Base-by-base conservation (phyloP, 2,329 filamentous ascomycete species). In the Ascochyta koolunga region DNA sequence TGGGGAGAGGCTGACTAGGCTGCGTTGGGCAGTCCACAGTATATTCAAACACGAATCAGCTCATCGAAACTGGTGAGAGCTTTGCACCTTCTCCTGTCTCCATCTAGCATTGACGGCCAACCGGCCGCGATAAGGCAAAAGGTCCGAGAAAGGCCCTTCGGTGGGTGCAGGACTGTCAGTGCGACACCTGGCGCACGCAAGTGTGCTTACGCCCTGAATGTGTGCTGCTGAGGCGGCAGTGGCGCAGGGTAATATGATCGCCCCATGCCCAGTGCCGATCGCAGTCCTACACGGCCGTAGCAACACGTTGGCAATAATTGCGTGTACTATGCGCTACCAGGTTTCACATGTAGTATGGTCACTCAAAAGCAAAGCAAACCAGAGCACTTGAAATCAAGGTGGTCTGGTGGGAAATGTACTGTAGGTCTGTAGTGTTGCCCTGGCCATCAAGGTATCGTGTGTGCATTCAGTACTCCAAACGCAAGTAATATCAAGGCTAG, bases 401-500 rank as follows among this genome's bases (percentile, higher is more conserved):
- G 16, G 18, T 7, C 16, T 21, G 18, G 35, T 37, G 27, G 5
- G 11, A 13, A 13, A 13, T 10, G 3, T 29, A 29, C 27, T 48
- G 37, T 43, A 53, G 43, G 33, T 32, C 18, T 19, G 13, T 13
- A 29, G 27, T 10, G 27, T 29, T 8, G 27, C 11, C 27, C 5
- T 29, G 11, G 38, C 39, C 51, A 40, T 48, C 44, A 50, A 54
- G 51, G 51, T 46, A 50, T 54, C n/a, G 45, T 37, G 35, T 45
- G 5, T 50, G 41, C 51, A 50, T 50, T 50, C 33, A 37, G n/a
- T 50, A 50, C 40, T 50, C 45, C 46, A 50, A 40, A 54, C 43
- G 38, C 43, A 54, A 54, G 11, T 42, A 24, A 18, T 25, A 29
- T 16, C 16, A 8, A 21, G 15, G 16, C 10, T 5, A 27, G 21